Base-by-base conservation (phyloP, 2,329 filamentous ascomycete genomes). In the Pseudogymnoascus sp. region DNA sequence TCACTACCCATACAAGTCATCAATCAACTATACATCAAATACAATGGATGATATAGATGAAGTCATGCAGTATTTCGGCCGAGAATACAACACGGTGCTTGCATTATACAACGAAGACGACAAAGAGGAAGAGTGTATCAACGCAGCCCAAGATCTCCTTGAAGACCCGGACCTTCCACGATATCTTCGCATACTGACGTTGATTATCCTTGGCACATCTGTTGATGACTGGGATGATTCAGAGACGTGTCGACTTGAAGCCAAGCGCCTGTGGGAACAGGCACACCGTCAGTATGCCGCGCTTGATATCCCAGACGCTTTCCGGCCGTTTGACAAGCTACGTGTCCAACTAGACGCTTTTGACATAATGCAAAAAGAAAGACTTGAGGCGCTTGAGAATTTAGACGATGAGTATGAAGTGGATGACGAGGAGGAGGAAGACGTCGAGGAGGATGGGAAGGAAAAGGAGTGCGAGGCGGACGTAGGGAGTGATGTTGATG, bases 401-500 rank as follows among this genome's bases (percentile, higher is more conserved):
- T 25, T 2, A 7, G 42, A n/a, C 5, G 12, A 14, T 4, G 42
- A 25, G 12, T 25, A 47, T 3, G 42, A 47, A 23, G 11, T 47
- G 18, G 18, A 44, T 3, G 10, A 44, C 18, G 11, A 44, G n/a
- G 35, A n/a, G 7, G 14, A 11, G 16, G 7, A 42, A 4, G 18
- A 23, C 5, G 11, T 7, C 10, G 40, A 23, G 18, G 21, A 21
- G 21, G 21, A 21, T 21, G 21, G 3, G 21, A 21, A 21, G 21
- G 21, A 21, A 21, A 21, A n/a, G 21, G 11, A 25, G 44, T 21
- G 44, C 21, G 21, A 50, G 21, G 14, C 5, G 12, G 44, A 50
- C n/a, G 21, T n/a, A 12, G 21, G 14, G 44, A 73, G 65, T 64
- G 74, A 72, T 65, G 73, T 56, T 8, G 72, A 70, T 37, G 73